phyloP scores from a whole-genome alignment of 495 filamentous ascomycete species.

The Pyrenula massariospora region DNA sequence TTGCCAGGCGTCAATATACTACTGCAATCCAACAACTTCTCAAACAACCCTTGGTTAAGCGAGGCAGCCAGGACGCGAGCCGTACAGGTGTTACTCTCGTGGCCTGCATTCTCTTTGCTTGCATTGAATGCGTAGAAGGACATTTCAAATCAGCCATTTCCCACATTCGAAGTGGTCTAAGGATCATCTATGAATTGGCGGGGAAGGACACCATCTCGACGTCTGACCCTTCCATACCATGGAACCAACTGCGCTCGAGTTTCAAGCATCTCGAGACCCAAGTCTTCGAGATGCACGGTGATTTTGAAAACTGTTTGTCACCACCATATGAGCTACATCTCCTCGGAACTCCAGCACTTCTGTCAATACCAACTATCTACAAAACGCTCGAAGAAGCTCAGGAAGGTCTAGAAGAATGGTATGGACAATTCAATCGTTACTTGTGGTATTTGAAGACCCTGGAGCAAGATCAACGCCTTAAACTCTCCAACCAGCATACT shows the following conservation, averaged over 20 bases:
- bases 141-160: conserved; percentile 26
- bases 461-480: background rate
- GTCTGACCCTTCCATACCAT: background rate
- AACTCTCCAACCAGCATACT: background rate
- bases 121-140: conserved; percentile 43
- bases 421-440: background rate
- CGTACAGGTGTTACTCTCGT: conserved; percentile 29
- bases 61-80: background rate
- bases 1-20: conserved; percentile 43
- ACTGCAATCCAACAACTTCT: conserved; percentile 30
- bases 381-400: background rate
- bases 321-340: background rate
- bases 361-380: background rate
- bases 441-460: background rate
- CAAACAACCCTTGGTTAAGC: background rate
- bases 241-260: background rate
- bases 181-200: conserved; percentile 11
- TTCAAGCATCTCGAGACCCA: background rate
- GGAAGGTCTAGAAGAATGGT: background rate
- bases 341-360: background rate
- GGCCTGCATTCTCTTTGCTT: conserved; percentile 44
- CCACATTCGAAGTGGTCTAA: conserved; percentile 33
- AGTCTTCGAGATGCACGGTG: background rate
- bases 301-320: background rate
- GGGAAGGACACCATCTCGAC: background rate